Base-by-base conservation (phyloP, 2,329 filamentous ascomycete species). In the Hypoxylon sp. region DNA sequence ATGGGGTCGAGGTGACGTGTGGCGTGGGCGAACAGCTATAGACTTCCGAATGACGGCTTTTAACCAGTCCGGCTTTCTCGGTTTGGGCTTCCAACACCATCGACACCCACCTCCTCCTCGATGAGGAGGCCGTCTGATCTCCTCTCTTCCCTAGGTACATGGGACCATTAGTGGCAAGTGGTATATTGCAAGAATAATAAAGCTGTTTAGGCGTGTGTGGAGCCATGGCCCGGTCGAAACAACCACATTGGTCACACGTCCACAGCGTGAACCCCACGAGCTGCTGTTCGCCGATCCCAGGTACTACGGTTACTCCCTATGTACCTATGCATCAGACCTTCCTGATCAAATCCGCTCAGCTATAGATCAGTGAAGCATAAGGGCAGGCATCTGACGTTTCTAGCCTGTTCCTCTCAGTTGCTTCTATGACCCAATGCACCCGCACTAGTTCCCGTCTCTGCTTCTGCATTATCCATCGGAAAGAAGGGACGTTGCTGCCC, bases 201-300 rank as follows among this genome's bases (percentile, higher is more conserved):
- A 67, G 67, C 59, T 71, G 65, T 72, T 75, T 70, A 76, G 74
- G 74, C 74, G 72, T 75, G 74, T 77, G 75, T 77, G 75, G 75
- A 77, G 72, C 74, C 74, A 71, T 74, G 72, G 72, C 74, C 74
- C 71, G 74, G 74, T 75, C 72, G 62, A 74, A 73, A 73, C 68
- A 74, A 76, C 70, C 73, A 74, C 72, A 72, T 72, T 75, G 70
- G 68, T 70, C 69, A 73, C 72, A 75, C 70, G 63, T 72, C 72
- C 72, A 73, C 66, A 72, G 61, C 68, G 76, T 67, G 72, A 71
- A 76, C 74, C 72, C 74, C 75, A 77, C 75, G 76, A 77, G 66
- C 69, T 74, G 66, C 68, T 73, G 69, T 69, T 74, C 70, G 75
- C 72, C 75, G 74, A 77, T 77, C 75, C 68, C 68, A 63, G 70